Conservation (phyloP, 1,139 yeast species). For the Suhomyces kunorum region DNA sequence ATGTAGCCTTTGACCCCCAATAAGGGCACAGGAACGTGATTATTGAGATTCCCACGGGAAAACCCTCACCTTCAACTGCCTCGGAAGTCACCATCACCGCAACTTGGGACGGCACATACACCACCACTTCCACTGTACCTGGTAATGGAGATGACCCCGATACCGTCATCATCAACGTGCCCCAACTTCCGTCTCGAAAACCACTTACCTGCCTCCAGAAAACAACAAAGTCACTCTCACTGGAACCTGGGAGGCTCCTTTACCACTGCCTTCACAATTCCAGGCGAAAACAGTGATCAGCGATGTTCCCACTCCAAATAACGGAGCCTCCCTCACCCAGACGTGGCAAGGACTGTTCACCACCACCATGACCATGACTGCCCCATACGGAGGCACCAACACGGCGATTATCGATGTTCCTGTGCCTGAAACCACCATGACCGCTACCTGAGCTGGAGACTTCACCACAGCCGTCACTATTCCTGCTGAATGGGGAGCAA, state of each 20-base stretch:
- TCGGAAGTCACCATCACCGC: neutral
- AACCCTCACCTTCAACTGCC: too few species aligned
- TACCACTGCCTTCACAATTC: neutral
- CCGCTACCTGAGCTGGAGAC: neutral
- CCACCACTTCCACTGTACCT: neutral
- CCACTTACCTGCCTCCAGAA: neutral
- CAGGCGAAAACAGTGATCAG: neutral
- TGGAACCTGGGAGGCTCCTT: neutral
- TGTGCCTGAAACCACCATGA: neutral
- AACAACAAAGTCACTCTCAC: neutral
- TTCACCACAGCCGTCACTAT: neutral
- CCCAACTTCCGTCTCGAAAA: neutral
- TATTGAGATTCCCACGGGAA: too few species aligned
- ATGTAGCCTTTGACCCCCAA: too few species aligned
- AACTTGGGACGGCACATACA: neutral
- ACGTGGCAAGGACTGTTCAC: neutral
- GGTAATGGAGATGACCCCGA: neutral
- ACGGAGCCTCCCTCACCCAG: neutral
- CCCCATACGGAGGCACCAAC: neutral
- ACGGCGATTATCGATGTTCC: neutral
- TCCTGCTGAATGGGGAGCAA: neutral
- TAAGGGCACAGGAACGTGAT: too few species aligned
- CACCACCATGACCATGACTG: neutral
- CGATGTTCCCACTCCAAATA: neutral
- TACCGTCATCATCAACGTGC: neutral